Percentiles rank a stretch among this genome's conserved stretches.
Conservation (phyloP, 192 early-diverging fungal genomes). For the Lobosporangium transversale region DNA sequence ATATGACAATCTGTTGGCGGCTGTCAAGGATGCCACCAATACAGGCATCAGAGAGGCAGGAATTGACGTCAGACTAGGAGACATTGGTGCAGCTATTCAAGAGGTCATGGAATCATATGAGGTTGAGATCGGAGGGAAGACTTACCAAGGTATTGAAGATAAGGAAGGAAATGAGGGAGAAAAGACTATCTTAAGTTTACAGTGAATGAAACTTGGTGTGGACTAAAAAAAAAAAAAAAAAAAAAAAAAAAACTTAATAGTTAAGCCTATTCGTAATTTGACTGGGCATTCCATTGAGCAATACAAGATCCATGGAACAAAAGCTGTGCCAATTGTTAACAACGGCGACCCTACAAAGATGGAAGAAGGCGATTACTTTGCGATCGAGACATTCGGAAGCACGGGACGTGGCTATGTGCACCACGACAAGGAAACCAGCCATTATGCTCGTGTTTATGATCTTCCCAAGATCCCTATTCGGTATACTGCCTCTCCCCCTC, state of each 20-base stretch:
- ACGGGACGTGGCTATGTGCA: slow-evolving; percentile 91
- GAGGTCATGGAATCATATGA: slow-evolving; percentile 99
- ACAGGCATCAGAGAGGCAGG: slow-evolving; percentile 93
- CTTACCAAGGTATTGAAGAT: slow-evolving; percentile 81
- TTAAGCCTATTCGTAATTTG: slow-evolving; percentile 96
- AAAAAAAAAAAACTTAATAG: too few relatives aligned
- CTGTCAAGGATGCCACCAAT: slow-evolving; percentile 96
- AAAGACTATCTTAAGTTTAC: too few relatives aligned
- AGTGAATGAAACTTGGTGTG: too few relatives aligned
- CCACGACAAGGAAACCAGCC: slow-evolving; percentile 90
- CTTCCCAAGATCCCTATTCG: slow-evolving; percentile 68
- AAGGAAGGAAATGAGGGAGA: too few relatives aligned
- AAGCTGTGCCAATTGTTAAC: slow-evolving; percentile 95
- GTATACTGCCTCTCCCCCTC: too few relatives aligned
- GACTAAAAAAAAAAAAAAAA: too few relatives aligned
- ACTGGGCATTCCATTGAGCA: slow-evolving; percentile 94
- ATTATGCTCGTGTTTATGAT: slow-evolving; percentile 80
- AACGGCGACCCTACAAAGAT: slow-evolving; percentile 88
- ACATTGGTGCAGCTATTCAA: slow-evolving; percentile 95
- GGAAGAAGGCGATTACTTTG: slow-evolving; percentile 94
- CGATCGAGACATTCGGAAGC: slow-evolving; percentile 97
- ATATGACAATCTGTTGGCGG: slow-evolving; percentile 85
- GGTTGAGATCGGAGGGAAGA: slow-evolving; percentile 92
- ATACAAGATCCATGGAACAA: slow-evolving; percentile 93
- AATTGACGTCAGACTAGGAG: slow-evolving; percentile 93